A percentile compares a stretch with the other conserved stretches of the same genome.
Evolutionary conservation across 2,329 filamentous ascomycete species (phyloP).

Genomic region (Pseudopithomyces maydicus): DNA sequence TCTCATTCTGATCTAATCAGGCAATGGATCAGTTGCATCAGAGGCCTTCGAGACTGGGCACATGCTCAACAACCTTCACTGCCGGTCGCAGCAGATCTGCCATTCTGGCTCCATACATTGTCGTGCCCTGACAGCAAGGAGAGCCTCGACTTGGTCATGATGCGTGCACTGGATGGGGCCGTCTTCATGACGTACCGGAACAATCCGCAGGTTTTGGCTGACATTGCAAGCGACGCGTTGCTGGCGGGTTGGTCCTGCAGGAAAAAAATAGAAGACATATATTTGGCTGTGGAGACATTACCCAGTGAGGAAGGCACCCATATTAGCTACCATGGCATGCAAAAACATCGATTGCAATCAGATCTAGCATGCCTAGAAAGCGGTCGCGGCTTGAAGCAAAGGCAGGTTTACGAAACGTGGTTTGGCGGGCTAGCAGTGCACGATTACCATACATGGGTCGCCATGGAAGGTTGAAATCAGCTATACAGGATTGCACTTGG

Average conservation of each 20-base stretch:
- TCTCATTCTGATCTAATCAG: not conserved
- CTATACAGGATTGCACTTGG: no score
- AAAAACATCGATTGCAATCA: not conserved
- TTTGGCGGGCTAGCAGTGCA: constrained; percentile 2
- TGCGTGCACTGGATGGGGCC: not conserved
- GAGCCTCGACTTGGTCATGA: not conserved
- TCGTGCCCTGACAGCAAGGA: not conserved
- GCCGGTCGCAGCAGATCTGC: constrained; percentile 1
- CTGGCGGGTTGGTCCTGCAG: not conserved
- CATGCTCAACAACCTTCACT: not conserved
- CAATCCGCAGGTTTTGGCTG: not conserved
- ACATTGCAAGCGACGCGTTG: not conserved
- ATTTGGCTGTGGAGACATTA: not conserved
- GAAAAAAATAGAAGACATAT: not conserved
- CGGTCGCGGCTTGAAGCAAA: not conserved
- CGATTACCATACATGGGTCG: constrained; percentile 1
- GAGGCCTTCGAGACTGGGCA: not conserved
- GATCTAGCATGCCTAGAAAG: not conserved
- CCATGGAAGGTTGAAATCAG: not conserved
- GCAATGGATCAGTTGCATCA: not conserved
- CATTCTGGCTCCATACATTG: constrained; percentile 3
- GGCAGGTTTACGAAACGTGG: not conserved
- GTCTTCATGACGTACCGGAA: constrained; percentile 3
- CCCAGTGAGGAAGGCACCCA: constrained; percentile 1
- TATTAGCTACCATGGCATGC: constrained; percentile 2